These are phyloP conservation scores for Kuraishia piskuri DNA, from an alignment of 805 yeast species.

Conservation along the genomic window DNA sequence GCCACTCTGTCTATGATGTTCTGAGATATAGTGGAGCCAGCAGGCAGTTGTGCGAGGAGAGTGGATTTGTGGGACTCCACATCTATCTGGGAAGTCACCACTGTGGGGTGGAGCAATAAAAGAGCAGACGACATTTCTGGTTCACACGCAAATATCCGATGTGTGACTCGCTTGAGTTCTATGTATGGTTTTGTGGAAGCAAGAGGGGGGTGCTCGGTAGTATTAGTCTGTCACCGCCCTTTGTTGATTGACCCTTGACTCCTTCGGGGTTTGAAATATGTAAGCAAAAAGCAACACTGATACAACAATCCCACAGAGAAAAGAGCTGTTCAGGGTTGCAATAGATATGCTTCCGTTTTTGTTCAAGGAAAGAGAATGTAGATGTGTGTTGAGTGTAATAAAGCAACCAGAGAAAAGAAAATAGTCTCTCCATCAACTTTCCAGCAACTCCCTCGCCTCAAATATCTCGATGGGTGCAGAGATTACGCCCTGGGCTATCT, in stretches of 20 bases:
- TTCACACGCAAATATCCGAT: background rate
- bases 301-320: background rate
- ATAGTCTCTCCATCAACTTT: too few relatives aligned
- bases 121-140: conserved; percentile 17
- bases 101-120: conserved; percentile 58
- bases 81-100: conserved; percentile 44
- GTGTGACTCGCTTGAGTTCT: too few relatives aligned
- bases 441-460: too few relatives aligned
- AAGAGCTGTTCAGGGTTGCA: background rate
- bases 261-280: background rate
- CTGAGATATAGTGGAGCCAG: conserved; percentile 32
- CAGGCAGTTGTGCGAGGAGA: conserved; percentile 16
- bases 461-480: background rate
- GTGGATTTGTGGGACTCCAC: conserved; percentile 31
- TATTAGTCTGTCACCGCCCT: too few relatives aligned
- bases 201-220: too few relatives aligned
- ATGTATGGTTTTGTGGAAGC: too few relatives aligned
- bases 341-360: background rate
- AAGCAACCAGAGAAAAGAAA: too few relatives aligned
- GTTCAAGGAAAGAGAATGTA: background rate
- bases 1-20: conserved; percentile 53
- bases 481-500: background rate
- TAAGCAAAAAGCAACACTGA: background rate
- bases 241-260: background rate
- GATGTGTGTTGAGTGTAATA: too few relatives aligned